phyloP scores from a whole-genome alignment of 2,329 filamentous ascomycete genomes.

The Exserohilum turcica region DNA sequence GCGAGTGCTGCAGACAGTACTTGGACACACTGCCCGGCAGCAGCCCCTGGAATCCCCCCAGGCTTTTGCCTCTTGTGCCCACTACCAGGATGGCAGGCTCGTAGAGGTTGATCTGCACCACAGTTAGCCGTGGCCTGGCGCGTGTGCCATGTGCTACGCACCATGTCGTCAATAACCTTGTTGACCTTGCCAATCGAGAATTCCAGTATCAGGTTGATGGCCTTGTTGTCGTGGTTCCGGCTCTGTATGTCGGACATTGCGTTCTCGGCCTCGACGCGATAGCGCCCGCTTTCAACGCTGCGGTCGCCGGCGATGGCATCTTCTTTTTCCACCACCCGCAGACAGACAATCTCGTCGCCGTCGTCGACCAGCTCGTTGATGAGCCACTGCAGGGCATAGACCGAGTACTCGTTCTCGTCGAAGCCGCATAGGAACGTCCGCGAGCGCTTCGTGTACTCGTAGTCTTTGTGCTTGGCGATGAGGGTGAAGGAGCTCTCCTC shows the following conservation, averaged over 20 bases:
- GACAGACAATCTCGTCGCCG: slow-evolving; percentile 89
- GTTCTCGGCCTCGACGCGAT: slow-evolving; percentile 74
- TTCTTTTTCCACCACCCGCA: slow-evolving; percentile 85
- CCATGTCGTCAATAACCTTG: slow-evolving; percentile 87
- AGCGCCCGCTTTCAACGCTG: slow-evolving; percentile 68
- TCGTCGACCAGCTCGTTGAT: slow-evolving; percentile 91
- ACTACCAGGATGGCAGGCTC: slow-evolving; percentile 91
- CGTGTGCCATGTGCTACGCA: slow-evolving; percentile 51
- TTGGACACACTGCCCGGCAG: slow-evolving; percentile 90
- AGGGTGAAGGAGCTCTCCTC: slow-evolving; percentile 71
- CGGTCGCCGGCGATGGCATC: slow-evolving; percentile 68
- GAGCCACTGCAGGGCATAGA: slow-evolving; percentile 90
- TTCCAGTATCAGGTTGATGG: slow-evolving; percentile 84
- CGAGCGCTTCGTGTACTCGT: slow-evolving; percentile 77
- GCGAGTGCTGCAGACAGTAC: slow-evolving; percentile 91
- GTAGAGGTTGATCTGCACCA: slow-evolving; percentile 79
- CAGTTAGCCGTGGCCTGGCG: slow-evolving; percentile 6
- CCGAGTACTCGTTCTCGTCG: slow-evolving; percentile 89
- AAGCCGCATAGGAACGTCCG: slow-evolving; percentile 90
- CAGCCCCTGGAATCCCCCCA: slow-evolving; percentile 84
- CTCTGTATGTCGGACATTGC: slow-evolving; percentile 76
- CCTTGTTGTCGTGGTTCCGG: slow-evolving; percentile 81
- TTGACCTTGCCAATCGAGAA: slow-evolving; percentile 89
- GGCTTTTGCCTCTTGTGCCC: slow-evolving; percentile 80
- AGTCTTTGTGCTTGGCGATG: slow-evolving; percentile 84